phyloP scores from a whole-genome alignment of 2,329 filamentous ascomycete species.

The Diplodia seriata region DNA sequence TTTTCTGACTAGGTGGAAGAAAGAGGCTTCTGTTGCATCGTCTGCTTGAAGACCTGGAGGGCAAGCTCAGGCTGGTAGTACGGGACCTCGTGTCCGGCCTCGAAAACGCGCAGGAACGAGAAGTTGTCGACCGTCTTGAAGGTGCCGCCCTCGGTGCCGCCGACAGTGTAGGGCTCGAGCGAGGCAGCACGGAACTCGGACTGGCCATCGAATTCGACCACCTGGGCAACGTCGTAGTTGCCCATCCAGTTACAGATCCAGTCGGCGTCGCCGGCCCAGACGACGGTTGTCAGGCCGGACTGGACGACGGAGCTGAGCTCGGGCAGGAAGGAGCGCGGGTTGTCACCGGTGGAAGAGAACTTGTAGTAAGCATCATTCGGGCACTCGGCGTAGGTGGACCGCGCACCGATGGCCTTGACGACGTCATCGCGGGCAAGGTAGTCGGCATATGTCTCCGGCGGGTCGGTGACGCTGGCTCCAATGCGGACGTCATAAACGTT shows the following conservation, averaged over 20 bases:
- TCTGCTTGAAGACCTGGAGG: conserved; percentile 58
- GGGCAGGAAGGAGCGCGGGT: conserved; percentile 28
- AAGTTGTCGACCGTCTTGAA: conserved; percentile 61
- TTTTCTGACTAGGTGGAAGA: conserved; percentile 42
- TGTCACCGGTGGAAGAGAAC: conserved; percentile 25
- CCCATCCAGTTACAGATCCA: conserved; percentile 56
- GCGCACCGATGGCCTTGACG: conserved; percentile 52
- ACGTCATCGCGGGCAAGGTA: conserved; percentile 62
- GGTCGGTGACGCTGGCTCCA: conserved; percentile 10
- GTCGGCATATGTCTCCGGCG: conserved; percentile 36
- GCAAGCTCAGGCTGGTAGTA: conserved; percentile 52
- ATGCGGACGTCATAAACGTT: conserved; percentile 32
- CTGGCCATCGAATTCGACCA: conserved; percentile 53
- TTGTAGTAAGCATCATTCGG: conserved; percentile 53
- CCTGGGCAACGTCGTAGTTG: conserved; percentile 53
- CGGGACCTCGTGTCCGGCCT: conserved; percentile 53
- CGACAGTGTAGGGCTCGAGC: conserved; percentile 56
- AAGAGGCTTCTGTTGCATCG: conserved; percentile 49
- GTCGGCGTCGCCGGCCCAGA: conserved; percentile 53
- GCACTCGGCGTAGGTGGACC: conserved; percentile 25
- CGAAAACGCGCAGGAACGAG: conserved; percentile 58
- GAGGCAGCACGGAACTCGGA: conserved; percentile 50
- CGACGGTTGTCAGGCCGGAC: conserved; percentile 13
- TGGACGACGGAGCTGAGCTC: conserved; percentile 30
- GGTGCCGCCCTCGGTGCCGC: conserved; percentile 55